phyloP scores from a whole-genome alignment of 139 green algal species.

The Chlamydomonas schloesseri region DNA sequence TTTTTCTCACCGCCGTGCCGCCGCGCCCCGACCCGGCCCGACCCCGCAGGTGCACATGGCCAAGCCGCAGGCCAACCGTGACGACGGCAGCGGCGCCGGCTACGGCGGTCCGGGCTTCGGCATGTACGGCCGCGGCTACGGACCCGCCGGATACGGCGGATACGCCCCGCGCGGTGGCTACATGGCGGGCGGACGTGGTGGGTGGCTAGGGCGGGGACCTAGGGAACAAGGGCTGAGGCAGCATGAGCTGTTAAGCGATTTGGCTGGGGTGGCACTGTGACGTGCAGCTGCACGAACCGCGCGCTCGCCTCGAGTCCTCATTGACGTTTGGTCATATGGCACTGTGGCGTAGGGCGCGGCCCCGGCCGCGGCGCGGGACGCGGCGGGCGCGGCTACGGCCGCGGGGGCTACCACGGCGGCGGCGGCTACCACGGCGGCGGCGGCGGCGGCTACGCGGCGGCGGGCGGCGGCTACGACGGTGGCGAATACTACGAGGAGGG shows the following conservation, averaged over 20 bases:
- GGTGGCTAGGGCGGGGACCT: too few relatives aligned
- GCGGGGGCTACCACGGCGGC: conserved; percentile 22
- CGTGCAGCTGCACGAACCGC: too few relatives aligned
- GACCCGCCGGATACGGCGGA: conserved; percentile 31
- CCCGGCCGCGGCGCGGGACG: background rate
- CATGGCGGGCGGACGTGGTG: background rate
- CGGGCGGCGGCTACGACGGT: conserved; percentile 11
- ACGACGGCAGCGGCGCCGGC: conserved; percentile 35
- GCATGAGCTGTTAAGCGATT: too few relatives aligned
- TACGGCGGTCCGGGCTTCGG: conserved; percentile 2
- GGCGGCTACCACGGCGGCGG: conserved; percentile 4
- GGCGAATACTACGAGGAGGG: conserved; percentile 1
- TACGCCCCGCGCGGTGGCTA: conserved; percentile 38
- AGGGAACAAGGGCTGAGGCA: too few relatives aligned
- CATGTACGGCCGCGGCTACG: conserved; percentile 26
- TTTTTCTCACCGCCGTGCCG: too few relatives aligned
- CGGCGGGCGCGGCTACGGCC: conserved; percentile 10
- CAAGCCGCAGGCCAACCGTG: conserved; percentile 54
- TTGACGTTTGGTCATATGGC: too few relatives aligned
- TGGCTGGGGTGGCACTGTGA: too few relatives aligned
- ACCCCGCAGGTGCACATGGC: conserved; percentile 66
- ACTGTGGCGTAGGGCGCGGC: too few relatives aligned
- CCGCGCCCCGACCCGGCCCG: too few relatives aligned
- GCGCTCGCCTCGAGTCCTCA: too few relatives aligned
- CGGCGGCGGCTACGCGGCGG: background rate